Percentiles rank a stretch among this genome's conserved stretches.
These are phyloP conservation scores for Grosmannia clavigera DNA, from an alignment of 2,329 filamentous ascomycete genomes.

Conservation along the genomic window DNA sequence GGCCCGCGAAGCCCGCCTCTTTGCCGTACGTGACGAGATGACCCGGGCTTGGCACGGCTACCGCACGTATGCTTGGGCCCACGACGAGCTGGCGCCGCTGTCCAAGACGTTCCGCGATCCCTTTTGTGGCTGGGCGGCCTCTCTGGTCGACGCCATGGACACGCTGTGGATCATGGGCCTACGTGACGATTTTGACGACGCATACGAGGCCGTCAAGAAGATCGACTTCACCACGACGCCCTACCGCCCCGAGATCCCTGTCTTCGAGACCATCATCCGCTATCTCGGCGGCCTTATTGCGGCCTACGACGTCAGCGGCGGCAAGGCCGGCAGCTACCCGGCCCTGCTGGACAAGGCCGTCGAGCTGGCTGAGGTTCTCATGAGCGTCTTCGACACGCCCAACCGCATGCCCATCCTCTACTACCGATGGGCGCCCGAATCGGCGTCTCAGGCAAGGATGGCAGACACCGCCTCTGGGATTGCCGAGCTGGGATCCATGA, in stretches of 20 bases:
- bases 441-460: conserved; percentile 48
- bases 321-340: conserved; percentile 40
- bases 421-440: conserved; percentile 63
- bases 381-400: conserved; percentile 78
- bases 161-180: conserved; percentile 81
- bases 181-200: conserved; percentile 67
- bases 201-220: conserved; percentile 51
- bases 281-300: conserved; percentile 78
- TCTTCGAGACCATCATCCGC: conserved; percentile 86
- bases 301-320: conserved; percentile 76
- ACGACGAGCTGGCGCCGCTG: conserved; percentile 75
- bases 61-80: conserved; percentile 64
- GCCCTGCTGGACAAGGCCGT: conserved; percentile 65
- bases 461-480: conserved; percentile 44
- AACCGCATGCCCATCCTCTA: conserved; percentile 83
- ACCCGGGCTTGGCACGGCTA: conserved; percentile 74
- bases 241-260: conserved; percentile 55
- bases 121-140: conserved; percentile 87
- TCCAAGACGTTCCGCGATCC: conserved; percentile 58
- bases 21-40: conserved; percentile 61
- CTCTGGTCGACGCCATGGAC: conserved; percentile 70
- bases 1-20: conserved; percentile 49
- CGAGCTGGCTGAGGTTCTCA: conserved; percentile 68
- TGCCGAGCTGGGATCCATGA: conserved; percentile 67
- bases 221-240: conserved; percentile 75